A percentile compares a stretch with the other conserved stretches of the same genome.
Evolutionary conservation across 768 basidiomycete genomes (phyloP).

Genomic region (Mycena crocata): DNA sequence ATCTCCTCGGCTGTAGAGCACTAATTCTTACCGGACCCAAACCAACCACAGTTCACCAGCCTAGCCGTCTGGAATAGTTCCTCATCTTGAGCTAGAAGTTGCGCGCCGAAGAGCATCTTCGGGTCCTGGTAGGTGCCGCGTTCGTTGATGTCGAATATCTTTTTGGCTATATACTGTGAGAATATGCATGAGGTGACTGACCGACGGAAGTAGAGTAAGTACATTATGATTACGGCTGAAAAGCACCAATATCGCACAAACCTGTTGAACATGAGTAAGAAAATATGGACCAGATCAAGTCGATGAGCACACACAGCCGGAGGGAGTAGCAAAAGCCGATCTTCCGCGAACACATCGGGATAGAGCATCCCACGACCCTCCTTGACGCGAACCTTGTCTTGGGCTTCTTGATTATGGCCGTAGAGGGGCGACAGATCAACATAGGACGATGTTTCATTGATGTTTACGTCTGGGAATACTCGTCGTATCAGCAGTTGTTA

Average conservation of each 20-base stretch:
- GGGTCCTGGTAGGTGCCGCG: constrained; percentile 73
- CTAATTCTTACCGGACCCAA: constrained; percentile 59
- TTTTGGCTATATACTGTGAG: constrained; percentile 79
- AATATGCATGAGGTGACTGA: background rate
- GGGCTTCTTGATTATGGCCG: constrained; percentile 74
- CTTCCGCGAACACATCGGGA: constrained; percentile 84
- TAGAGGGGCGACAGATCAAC: constrained; percentile 89
- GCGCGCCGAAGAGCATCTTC: constrained; percentile 50
- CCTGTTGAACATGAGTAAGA: too few species aligned
- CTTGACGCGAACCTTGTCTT: constrained; percentile 61
- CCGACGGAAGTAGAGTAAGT: constrained; percentile 38
- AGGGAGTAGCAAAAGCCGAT: constrained; percentile 80
- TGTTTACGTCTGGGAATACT: constrained; percentile 55
- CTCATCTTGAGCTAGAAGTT: constrained; percentile 68
- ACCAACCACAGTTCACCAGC: constrained; percentile 85
- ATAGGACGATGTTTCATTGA: constrained; percentile 90
- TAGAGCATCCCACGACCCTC: constrained; percentile 72
- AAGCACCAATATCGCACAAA: constrained; percentile 78
- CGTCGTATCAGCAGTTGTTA: too few species aligned
- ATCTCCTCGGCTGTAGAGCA: constrained; percentile 3
- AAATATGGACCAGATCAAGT: too few species aligned
- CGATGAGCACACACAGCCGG: too few species aligned
- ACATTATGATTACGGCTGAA: constrained; percentile 94
- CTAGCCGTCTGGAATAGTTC: constrained; percentile 89
- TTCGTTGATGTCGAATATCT: constrained; percentile 85